Conservation (phyloP, 2,329 filamentous ascomycete genomes). For the Verticillium longisporum region DNA sequence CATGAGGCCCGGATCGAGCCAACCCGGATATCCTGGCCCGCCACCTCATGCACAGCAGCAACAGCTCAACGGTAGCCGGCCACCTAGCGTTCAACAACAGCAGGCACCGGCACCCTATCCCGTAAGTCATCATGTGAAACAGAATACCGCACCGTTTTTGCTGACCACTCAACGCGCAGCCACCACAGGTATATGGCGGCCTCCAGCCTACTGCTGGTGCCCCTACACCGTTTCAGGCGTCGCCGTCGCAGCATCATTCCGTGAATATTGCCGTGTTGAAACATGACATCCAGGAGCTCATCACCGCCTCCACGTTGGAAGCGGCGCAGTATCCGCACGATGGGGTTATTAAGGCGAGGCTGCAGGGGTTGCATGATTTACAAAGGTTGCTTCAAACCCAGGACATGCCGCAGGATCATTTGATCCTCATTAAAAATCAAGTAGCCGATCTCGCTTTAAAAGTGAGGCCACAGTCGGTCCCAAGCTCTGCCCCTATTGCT, state of each 20-base stretch:
- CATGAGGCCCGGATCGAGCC: slow-evolving; percentile 26
- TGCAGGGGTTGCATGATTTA: slow-evolving; percentile 80
- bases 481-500: slow-evolving; percentile 32
- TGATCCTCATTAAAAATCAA: slow-evolving; percentile 79
- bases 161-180: not conserved
- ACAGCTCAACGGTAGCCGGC: slow-evolving; percentile 18
- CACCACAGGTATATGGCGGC: not conserved
- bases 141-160: not conserved
- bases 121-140: not conserved
- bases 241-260: not conserved
- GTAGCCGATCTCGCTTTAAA: slow-evolving; percentile 69
- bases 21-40: slow-evolving; percentile 22
- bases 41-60: slow-evolving; percentile 27
- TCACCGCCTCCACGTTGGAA: slow-evolving; percentile 64
- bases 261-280: slow-evolving; percentile 56
- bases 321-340: slow-evolving; percentile 73
- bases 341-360: slow-evolving; percentile 65
- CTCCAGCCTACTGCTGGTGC: not conserved
- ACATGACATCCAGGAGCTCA: slow-evolving; percentile 74
- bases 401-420: slow-evolving; percentile 71
- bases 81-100: slow-evolving; percentile 10
- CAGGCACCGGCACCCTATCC: slow-evolving; percentile 1
- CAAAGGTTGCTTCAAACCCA: slow-evolving; percentile 74
- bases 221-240: not conserved
- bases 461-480: slow-evolving; percentile 42